A percentile compares a stretch with the other conserved stretches of the same genome.
Conservation (phyloP, 2,329 filamentous ascomycete species). For the Colletotrichum noveboracense region DNA sequence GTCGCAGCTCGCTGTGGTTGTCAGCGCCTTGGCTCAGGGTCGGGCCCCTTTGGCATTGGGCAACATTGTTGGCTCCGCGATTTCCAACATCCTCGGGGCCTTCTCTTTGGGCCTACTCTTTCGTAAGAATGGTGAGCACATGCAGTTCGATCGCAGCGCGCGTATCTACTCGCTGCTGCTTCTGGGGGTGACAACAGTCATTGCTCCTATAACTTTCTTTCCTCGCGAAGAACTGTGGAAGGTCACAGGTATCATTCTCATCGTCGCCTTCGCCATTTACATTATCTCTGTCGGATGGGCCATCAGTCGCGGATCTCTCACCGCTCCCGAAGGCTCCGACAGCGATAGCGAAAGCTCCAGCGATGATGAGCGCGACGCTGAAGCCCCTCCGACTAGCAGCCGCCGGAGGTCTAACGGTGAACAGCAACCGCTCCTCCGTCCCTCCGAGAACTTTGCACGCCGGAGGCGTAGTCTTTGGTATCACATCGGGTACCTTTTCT, state of each 20-base stretch:
- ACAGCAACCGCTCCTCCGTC: conserved; percentile 1
- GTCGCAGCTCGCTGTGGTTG: conserved; percentile 35
- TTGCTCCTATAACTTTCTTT: conserved; percentile 33
- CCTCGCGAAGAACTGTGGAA: conserved; percentile 25
- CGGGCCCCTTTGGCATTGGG: conserved; percentile 54
- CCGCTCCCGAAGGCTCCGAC: conserved; percentile 41
- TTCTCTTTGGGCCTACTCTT: conserved; percentile 58
- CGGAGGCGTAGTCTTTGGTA: conserved; percentile 10
- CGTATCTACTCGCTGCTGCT: conserved; percentile 50
- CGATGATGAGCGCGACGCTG: conserved; percentile 26
- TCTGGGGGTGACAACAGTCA: conserved; percentile 45
- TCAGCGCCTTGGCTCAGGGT: conserved; percentile 49
- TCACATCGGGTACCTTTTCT: conserved; percentile 38
- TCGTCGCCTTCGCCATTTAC: conserved; percentile 49
- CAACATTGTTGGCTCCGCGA: conserved; percentile 59
- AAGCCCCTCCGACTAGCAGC: not conserved
- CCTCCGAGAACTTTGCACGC: not conserved
- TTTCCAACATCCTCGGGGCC: conserved; percentile 61
- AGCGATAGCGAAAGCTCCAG: conserved; percentile 27
- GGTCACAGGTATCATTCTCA: conserved; percentile 40
- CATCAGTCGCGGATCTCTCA: conserved; percentile 47
- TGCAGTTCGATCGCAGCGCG: conserved; percentile 50
- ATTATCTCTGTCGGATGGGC: conserved; percentile 46
- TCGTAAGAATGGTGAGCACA: conserved; percentile 27
- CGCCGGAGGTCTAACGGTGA: not conserved